These are phyloP conservation scores for Gelatoporia subvermispora DNA, from an alignment of 768 basidiomycete genomes.

Conservation along the genomic window DNA sequence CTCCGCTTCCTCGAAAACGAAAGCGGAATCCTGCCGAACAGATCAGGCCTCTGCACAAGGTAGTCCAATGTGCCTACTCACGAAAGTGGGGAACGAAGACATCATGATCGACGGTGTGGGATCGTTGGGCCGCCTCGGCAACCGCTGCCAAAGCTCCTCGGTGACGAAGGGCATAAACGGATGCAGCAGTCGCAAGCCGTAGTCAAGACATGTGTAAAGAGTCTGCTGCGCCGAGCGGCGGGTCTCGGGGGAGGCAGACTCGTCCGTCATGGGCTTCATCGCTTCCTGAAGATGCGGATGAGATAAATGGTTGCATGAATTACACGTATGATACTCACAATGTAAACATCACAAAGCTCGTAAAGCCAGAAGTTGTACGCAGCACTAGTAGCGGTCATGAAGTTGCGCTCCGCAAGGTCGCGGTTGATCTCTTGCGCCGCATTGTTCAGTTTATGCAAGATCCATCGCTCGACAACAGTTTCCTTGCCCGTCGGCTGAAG, in stretches of 20 bases:
- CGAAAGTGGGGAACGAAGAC: slow-evolving; percentile 73
- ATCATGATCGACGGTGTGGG: slow-evolving; percentile 86
- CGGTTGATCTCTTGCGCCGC: slow-evolving; percentile 75
- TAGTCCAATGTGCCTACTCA: slow-evolving; percentile 34
- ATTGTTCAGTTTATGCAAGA: slow-evolving; percentile 87
- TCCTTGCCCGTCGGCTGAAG: slow-evolving; percentile 82
- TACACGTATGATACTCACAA: slow-evolving; percentile 40
- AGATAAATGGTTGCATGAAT: not conserved
- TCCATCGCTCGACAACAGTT: slow-evolving; percentile 91
- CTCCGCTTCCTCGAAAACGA: slow-evolving; percentile 69
- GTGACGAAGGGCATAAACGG: slow-evolving; percentile 99
- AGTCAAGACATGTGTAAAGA: slow-evolving; percentile 89
- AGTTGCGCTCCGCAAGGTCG: slow-evolving; percentile 75
- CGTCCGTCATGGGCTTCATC: slow-evolving; percentile 96
- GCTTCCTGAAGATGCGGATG: slow-evolving; percentile 64
- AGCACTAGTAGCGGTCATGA: slow-evolving; percentile 84
- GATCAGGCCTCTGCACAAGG: not conserved
- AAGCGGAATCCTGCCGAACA: slow-evolving; percentile 45
- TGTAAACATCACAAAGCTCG: slow-evolving; percentile 98
- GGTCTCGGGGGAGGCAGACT: slow-evolving; percentile 53
- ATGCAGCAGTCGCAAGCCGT: slow-evolving; percentile 85
- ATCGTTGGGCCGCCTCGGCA: slow-evolving; percentile 83
- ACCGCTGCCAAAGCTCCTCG: slow-evolving; percentile 96
- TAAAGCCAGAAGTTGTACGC: slow-evolving; percentile 97
- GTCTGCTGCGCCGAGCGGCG: slow-evolving; percentile 91